Conservation (phyloP, 768 basidiomycete genomes). For the Boletus rubescentipes region DNA sequence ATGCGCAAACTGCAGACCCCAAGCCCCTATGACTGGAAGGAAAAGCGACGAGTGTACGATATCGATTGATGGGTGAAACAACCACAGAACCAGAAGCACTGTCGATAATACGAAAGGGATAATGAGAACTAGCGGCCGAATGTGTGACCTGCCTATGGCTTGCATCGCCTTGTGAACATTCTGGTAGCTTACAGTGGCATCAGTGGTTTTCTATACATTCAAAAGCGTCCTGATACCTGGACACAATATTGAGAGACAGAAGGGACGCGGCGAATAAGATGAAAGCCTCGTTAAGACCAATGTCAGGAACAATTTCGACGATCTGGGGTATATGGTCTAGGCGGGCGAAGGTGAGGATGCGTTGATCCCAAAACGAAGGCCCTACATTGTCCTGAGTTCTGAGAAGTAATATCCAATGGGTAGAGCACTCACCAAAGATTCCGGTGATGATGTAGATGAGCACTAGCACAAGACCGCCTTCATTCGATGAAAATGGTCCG, state of each 20-base stretch:
- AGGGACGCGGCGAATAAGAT: constrained; percentile 76
- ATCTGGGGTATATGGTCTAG: constrained; percentile 53
- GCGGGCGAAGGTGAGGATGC: constrained; percentile 56
- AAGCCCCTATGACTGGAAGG: constrained; percentile 85
- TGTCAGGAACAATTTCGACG: constrained; percentile 52
- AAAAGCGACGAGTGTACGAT: constrained; percentile 77
- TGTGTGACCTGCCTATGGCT: constrained; percentile 39
- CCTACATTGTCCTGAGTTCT: constrained; percentile 42
- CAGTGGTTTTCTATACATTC: background rate
- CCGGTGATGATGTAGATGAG: constrained; percentile 78
- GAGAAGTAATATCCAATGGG: background rate
- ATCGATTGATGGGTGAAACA: constrained; percentile 61
- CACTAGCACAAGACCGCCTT: constrained; percentile 89
- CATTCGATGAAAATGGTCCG: constrained; percentile 91
- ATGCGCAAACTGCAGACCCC: constrained; percentile 91
- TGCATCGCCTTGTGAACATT: constrained; percentile 74
- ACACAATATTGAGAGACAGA: constrained; percentile 77
- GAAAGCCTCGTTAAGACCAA: constrained; percentile 83
- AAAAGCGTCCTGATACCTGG: constrained; percentile 43
- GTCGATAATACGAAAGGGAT: constrained; percentile 77
- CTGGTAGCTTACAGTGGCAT: constrained; percentile 50
- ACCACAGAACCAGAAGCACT: constrained; percentile 77
- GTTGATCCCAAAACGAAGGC: constrained; percentile 77
- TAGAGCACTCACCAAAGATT: constrained; percentile 52
- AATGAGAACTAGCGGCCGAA: constrained; percentile 67